These are phyloP conservation scores for Hypoxylon sp. DNA, from an alignment of 2,329 filamentous ascomycete species.

Conservation along the genomic window DNA sequence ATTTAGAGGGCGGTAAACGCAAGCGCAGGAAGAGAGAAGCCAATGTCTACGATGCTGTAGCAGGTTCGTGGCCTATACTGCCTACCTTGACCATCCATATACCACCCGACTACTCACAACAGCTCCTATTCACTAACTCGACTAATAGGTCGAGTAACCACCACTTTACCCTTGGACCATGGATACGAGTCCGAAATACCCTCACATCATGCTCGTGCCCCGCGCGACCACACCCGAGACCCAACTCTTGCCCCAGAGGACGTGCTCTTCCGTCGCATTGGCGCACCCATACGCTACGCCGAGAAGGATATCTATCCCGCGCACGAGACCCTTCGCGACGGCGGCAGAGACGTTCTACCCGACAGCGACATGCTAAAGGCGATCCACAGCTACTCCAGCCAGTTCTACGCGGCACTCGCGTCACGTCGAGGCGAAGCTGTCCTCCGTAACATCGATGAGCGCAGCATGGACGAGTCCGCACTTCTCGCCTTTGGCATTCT, in stretches of 20 bases:
- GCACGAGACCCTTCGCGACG: slow-evolving; percentile 62
- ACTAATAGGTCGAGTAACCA: slow-evolving; percentile 48
- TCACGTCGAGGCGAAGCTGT: slow-evolving; percentile 21
- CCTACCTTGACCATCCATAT: too few relatives aligned
- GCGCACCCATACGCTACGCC: slow-evolving; percentile 72
- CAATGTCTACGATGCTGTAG: slow-evolving; percentile 77
- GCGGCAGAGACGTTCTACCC: slow-evolving; percentile 63
- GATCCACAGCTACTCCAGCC: slow-evolving; percentile 72
- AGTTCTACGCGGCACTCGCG: slow-evolving; percentile 65
- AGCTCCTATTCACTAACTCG: slow-evolving; percentile 24
- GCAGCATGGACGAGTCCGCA: slow-evolving; percentile 81
- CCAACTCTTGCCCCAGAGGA: slow-evolving; percentile 70
- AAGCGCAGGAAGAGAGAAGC: slow-evolving; percentile 48
- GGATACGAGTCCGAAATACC: slow-evolving; percentile 31
- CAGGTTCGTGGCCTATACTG: slow-evolving; percentile 66
- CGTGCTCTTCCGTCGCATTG: slow-evolving; percentile 70
- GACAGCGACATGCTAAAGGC: slow-evolving; percentile 74
- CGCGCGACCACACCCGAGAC: slow-evolving; percentile 44
- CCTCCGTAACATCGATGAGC: slow-evolving; percentile 53
- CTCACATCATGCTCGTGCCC: slow-evolving; percentile 31
- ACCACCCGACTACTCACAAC: too few relatives aligned
- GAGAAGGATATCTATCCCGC: slow-evolving; percentile 78
- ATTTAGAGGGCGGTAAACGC: slow-evolving; percentile 26
- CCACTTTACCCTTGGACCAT: slow-evolving; percentile 42
- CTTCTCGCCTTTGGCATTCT: slow-evolving; percentile 78